Conservation (phyloP, 192 early-diverging fungal species). For the Coemansia reversa region DNA sequence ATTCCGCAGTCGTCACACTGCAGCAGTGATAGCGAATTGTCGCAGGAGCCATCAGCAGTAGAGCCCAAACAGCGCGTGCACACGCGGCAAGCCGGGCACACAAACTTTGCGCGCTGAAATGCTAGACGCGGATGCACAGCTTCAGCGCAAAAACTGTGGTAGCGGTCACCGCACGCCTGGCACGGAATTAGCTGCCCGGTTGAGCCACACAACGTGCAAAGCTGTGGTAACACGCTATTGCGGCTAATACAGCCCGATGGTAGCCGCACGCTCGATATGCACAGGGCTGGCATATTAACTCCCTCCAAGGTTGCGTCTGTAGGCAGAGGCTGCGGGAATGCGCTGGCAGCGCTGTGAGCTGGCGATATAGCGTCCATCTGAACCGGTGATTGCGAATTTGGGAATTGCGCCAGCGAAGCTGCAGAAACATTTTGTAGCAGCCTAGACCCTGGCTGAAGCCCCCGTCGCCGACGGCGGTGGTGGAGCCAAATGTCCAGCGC, state of each 20-base stretch:
- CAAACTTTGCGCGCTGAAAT: constrained; percentile 5
- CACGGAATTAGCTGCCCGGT: constrained; percentile 32
- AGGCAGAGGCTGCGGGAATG: constrained; percentile 1
- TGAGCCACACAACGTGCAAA: constrained; percentile 40
- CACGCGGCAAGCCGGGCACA: constrained; percentile 42
- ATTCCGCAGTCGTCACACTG: constrained; percentile 41
- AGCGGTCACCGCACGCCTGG: constrained; percentile 51
- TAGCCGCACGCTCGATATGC: neutral
- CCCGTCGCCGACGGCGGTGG: neutral
- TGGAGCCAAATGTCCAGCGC: constrained; percentile 30
- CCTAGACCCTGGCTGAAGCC: neutral
- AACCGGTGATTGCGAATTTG: constrained; percentile 1
- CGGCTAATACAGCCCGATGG: neutral
- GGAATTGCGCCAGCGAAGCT: neutral
- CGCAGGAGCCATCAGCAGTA: neutral
- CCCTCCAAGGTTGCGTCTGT: neutral
- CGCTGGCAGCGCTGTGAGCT: neutral
- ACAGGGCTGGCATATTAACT: neutral
- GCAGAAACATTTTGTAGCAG: neutral
- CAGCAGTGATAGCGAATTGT: constrained; percentile 3
- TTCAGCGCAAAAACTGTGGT: constrained; percentile 50
- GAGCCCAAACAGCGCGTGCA: constrained; percentile 28
- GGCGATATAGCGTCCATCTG: constrained; percentile 1
- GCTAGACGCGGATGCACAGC: neutral
- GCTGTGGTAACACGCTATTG: neutral